Percentiles rank a stretch among this genome's conserved stretches.
These are phyloP conservation scores for Aspergillus baeticus DNA, from an alignment of 495 filamentous ascomycete genomes.

Conservation along the genomic window DNA sequence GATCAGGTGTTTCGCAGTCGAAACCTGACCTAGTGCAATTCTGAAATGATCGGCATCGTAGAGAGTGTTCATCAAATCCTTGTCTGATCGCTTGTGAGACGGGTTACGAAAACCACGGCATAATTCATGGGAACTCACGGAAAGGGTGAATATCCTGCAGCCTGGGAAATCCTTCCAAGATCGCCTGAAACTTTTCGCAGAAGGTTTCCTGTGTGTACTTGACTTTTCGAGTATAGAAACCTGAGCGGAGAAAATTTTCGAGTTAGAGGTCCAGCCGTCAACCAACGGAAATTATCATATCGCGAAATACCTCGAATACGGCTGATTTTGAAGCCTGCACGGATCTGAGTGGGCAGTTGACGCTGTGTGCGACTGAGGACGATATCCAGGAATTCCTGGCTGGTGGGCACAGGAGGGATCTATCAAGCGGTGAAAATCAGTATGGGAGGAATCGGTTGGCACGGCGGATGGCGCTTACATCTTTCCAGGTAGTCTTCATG, in stretches of 20 bases:
- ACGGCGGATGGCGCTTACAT: slow-evolving; percentile 31
- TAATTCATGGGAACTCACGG: slow-evolving; percentile 52
- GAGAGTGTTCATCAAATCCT: slow-evolving; percentile 77
- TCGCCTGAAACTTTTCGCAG: slow-evolving; percentile 83
- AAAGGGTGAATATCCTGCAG: slow-evolving; percentile 96
- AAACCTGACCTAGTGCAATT: slow-evolving; percentile 93
- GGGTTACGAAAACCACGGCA: neutral
- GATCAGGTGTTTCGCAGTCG: slow-evolving; percentile 92
- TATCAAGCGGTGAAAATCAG: slow-evolving; percentile 39
- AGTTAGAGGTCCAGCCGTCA: slow-evolving; percentile 18
- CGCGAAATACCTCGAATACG: slow-evolving; percentile 71
- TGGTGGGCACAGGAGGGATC: slow-evolving; percentile 89
- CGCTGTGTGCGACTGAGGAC: slow-evolving; percentile 93
- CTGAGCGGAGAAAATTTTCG: slow-evolving; percentile 40
- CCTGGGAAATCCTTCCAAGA: slow-evolving; percentile 91
- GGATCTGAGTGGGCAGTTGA: slow-evolving; percentile 91
- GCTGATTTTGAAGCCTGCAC: slow-evolving; percentile 93
- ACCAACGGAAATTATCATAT: neutral
- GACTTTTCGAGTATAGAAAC: slow-evolving; percentile 96
- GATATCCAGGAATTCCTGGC: slow-evolving; percentile 95
- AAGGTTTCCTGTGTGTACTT: slow-evolving; percentile 99
- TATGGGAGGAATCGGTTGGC: slow-evolving; percentile 10
- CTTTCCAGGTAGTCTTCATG: slow-evolving; percentile 76
- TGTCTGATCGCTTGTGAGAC: slow-evolving; percentile 49
- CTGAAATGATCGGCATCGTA: slow-evolving; percentile 98